Percentiles rank a stretch among this genome's conserved stretches.
phyloP scores from a whole-genome alignment of 108 stramenopile species.

The Skeletonema grethae region DNA sequence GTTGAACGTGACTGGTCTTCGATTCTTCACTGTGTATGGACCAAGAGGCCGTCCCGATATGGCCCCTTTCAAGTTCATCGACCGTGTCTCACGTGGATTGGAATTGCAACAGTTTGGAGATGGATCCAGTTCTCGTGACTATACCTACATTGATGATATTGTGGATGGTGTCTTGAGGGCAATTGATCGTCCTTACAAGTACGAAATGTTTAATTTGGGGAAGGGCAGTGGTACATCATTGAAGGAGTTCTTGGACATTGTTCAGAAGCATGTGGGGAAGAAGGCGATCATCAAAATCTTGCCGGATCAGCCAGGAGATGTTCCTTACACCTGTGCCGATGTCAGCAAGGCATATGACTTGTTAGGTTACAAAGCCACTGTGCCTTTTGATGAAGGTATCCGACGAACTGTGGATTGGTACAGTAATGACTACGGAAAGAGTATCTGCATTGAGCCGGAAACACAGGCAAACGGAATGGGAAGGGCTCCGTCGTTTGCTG shows the following conservation, averaged over 20 bases:
- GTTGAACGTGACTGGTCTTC: constrained; percentile 90
- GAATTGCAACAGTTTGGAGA: constrained; percentile 98
- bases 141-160: constrained; percentile 99
- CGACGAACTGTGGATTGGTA: constrained; percentile 93
- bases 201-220: constrained; percentile 96
- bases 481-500: constrained; percentile 59
- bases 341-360: constrained; percentile 87
- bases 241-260: constrained; percentile 91
- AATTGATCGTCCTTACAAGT: constrained; percentile 92
- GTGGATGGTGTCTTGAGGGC: constrained; percentile 96
- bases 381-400: constrained; percentile 96
- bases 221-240: constrained; percentile 91
- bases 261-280: constrained; percentile 88
- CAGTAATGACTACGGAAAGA: constrained; percentile 61
- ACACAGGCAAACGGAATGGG: constrained; percentile 80
- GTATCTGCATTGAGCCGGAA: constrained; percentile 68
- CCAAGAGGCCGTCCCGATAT: constrained; percentile 96
- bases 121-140: constrained; percentile 92
- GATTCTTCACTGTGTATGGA: constrained; percentile 99
- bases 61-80: constrained; percentile 98
- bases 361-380: constrained; percentile 90
- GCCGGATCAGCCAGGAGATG: constrained; percentile 99
- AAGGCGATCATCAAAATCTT: constrained; percentile 86
- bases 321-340: constrained; percentile 97
- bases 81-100: constrained; percentile 89